Percentiles rank a stretch among this genome's conserved stretches.
phyloP scores from a whole-genome alignment of 2,329 filamentous ascomycete genomes.

The Claviceps sp. region DNA sequence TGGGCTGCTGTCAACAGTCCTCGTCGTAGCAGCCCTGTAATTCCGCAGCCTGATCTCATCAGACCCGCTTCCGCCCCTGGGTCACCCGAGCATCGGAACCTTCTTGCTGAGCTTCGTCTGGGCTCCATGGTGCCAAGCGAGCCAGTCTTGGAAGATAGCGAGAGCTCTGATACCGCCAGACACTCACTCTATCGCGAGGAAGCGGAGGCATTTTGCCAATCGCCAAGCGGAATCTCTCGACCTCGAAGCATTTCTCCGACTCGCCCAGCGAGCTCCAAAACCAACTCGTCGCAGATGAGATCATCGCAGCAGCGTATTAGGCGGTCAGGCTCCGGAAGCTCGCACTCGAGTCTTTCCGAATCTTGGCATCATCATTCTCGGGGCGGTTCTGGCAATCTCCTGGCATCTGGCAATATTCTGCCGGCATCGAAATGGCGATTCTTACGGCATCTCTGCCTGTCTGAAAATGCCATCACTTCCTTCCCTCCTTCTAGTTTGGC shows the following conservation, averaged over 20 bases:
- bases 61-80: conserved; percentile 57
- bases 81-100: conserved; percentile 38
- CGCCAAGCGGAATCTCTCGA: conserved; percentile 31
- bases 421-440: conserved; percentile 91
- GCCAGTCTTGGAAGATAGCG: conserved; percentile 29
- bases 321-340: conserved; percentile 84
- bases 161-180: conserved; percentile 17
- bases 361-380: conserved; percentile 46
- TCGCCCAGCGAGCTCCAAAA: conserved; percentile 63
- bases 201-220: conserved; percentile 29
- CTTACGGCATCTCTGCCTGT: conserved; percentile 76
- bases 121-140: conserved; percentile 47
- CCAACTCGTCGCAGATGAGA: conserved; percentile 52
- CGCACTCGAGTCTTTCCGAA: conserved; percentile 63
- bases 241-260: conserved; percentile 72
- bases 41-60: conserved; percentile 51
- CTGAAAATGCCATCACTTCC: conserved; percentile 79
- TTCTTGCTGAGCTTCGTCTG: conserved; percentile 36
- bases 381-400: conserved; percentile 67
- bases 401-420: conserved; percentile 51
- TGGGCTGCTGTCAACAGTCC: conserved; percentile 47
- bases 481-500: conserved; percentile 63
- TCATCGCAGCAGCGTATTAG: conserved; percentile 65
- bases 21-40: conserved; percentile 49
- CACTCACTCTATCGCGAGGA: conserved; percentile 34